These are phyloP conservation scores for Gardenia jasminoides DNA, from an alignment of 257 asterid genomes.

Conservation along the genomic window DNA sequence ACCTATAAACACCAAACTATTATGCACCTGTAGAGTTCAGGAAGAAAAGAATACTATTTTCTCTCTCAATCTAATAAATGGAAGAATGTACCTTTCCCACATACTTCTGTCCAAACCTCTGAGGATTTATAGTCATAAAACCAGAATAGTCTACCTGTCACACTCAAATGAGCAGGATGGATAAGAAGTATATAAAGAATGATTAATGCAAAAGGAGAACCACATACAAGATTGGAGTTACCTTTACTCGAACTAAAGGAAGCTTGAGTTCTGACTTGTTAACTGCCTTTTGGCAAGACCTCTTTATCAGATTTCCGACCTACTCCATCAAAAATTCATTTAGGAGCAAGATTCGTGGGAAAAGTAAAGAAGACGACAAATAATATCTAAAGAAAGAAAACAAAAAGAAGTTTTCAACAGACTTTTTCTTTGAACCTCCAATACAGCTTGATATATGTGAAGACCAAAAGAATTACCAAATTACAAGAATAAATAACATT, in stretches of 20 bases:
- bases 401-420: neutral
- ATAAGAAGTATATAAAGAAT: neutral
- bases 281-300: constrained; percentile 52
- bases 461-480: neutral
- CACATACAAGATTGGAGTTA: constrained; percentile 25
- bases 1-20: constrained; percentile 48
- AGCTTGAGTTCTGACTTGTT: constrained; percentile 69
- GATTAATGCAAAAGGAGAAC: constrained; percentile 10
- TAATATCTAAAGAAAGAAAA: neutral
- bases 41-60: neutral
- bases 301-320: constrained; percentile 80
- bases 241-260: constrained; percentile 92
- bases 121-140: constrained; percentile 97
- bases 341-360: neutral
- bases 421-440: neutral
- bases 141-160: constrained; percentile 96
- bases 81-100: constrained; percentile 77
- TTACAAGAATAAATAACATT: neutral
- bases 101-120: constrained; percentile 90
- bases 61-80: constrained; percentile 7
- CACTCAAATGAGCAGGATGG: constrained; percentile 28
- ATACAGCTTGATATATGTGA: neutral
- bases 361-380: constrained; percentile 12
- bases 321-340: constrained; percentile 25
- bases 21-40: constrained; percentile 6